phyloP scores from a whole-genome alignment of 2,329 filamentous ascomycete species.

The Rhynchosporium graminicola region DNA sequence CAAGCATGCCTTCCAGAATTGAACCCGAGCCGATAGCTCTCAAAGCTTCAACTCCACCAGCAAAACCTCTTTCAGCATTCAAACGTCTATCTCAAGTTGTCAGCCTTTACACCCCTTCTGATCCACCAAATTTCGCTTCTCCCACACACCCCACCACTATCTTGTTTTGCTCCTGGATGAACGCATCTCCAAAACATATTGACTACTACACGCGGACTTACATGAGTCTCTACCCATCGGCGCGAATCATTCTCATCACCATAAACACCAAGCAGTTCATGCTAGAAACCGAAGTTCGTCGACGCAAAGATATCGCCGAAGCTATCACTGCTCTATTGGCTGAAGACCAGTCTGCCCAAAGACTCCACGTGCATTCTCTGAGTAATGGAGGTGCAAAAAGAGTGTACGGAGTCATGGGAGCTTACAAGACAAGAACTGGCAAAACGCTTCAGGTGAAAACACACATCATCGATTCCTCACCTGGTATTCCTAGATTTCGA shows the following conservation, averaged over 20 bases:
- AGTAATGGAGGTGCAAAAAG: constrained; percentile 57
- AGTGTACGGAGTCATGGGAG: constrained; percentile 26
- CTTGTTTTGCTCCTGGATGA: constrained; percentile 59
- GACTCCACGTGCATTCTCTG: constrained; percentile 55
- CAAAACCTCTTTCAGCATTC: constrained; percentile 34
- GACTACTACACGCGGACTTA: constrained; percentile 57
- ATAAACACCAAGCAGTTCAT: constrained; percentile 49
- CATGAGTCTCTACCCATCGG: constrained; percentile 50
- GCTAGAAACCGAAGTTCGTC: constrained; percentile 39
- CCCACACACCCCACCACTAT: constrained; percentile 41
- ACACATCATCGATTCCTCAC: constrained; percentile 32
- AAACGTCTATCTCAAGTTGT: constrained; percentile 30
- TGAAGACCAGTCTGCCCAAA: constrained; percentile 29
- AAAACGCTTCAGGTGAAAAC: constrained; percentile 25
- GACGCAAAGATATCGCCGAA: constrained; percentile 40
- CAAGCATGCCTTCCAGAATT: constrained; percentile 14
- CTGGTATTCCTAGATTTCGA: constrained; percentile 35
- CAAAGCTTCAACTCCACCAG: not conserved
- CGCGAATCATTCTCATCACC: constrained; percentile 53
- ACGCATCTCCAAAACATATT: constrained; percentile 55
- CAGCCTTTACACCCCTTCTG: constrained; percentile 28
- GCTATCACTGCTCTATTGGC: constrained; percentile 30
- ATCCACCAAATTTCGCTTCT: constrained; percentile 2
- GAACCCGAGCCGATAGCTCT: not conserved
- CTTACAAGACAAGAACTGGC: constrained; percentile 23